Evolutionary conservation across 345 rosid genomes (phyloP).

Genomic region (Hibiscus trionum): DNA sequence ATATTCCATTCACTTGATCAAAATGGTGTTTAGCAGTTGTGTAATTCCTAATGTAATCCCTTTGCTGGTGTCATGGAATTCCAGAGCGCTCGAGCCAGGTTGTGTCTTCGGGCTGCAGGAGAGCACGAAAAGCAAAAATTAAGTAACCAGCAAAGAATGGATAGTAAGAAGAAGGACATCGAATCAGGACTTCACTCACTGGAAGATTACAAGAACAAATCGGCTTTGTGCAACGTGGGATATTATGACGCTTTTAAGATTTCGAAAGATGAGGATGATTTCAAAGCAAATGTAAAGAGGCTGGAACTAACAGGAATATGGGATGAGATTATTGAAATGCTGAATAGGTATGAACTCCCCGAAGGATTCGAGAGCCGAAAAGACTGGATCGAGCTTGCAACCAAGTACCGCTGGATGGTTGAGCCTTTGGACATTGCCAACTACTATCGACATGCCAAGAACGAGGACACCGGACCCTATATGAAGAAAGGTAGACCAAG

Average conservation of each 20-base stretch:
- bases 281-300: background rate
- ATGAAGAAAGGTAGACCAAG: background rate
- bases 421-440: background rate
- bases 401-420: background rate
- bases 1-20: background rate
- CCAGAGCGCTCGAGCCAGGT: background rate
- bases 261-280: background rate
- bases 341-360: background rate
- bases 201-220: background rate
- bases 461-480: background rate
- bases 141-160: slow-evolving; percentile 1
- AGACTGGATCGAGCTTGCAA: background rate
- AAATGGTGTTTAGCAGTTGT: background rate
- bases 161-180: background rate
- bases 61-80: background rate
- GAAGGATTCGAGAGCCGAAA: background rate
- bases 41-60: background rate
- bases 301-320: background rate
- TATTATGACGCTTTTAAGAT: background rate
- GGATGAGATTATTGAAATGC: background rate
- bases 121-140: slow-evolving; percentile 21
- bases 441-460: background rate
- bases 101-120: background rate
- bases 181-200: background rate
- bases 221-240: background rate